Conservation (phyloP, 2,329 filamentous ascomycete species). For the Claviceps pazoutovae region DNA sequence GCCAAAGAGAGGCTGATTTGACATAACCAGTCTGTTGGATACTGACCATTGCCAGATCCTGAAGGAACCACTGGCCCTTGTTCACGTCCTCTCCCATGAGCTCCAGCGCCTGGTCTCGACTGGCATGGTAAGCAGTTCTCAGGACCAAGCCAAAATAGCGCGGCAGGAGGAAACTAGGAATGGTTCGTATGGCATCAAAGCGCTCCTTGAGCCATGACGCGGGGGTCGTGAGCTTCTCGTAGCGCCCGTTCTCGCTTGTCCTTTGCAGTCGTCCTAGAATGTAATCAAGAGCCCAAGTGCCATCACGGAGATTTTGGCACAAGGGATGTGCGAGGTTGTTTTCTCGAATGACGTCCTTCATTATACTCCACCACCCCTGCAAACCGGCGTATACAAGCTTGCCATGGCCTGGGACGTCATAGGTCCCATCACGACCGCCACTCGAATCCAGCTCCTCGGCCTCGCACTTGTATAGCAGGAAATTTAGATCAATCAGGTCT, state of each 20-base stretch:
- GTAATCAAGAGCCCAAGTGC: slow-evolving; percentile 87
- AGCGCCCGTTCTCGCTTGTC: slow-evolving; percentile 48
- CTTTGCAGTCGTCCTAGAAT: slow-evolving; percentile 65
- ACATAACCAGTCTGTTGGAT: slow-evolving; percentile 82
- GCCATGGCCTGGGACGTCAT: slow-evolving; percentile 72
- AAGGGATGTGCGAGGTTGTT: slow-evolving; percentile 90
- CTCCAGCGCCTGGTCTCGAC: slow-evolving; percentile 62
- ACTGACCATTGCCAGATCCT: slow-evolving; percentile 80
- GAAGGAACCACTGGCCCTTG: slow-evolving; percentile 75
- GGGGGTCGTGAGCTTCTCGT: slow-evolving; percentile 48
- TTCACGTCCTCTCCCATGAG: slow-evolving; percentile 67
- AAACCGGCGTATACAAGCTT: slow-evolving; percentile 85
- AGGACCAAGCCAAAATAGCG: slow-evolving; percentile 87
- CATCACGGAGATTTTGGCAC: slow-evolving; percentile 82
- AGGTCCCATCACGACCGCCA: slow-evolving; percentile 69
- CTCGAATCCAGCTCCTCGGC: slow-evolving; percentile 74
- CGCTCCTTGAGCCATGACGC: slow-evolving; percentile 70
- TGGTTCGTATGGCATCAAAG: slow-evolving; percentile 69
- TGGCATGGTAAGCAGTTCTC: slow-evolving; percentile 75
- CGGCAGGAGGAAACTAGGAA: slow-evolving; percentile 82
- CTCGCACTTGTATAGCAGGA: slow-evolving; percentile 80
- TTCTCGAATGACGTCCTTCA: slow-evolving; percentile 70
- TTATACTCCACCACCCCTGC: slow-evolving; percentile 96
- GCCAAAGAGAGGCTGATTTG: slow-evolving; percentile 82
- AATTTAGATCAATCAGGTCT: slow-evolving; percentile 74